Conservation (phyloP, 2,329 filamentous ascomycete genomes). For the Fusarium domesticum region DNA sequence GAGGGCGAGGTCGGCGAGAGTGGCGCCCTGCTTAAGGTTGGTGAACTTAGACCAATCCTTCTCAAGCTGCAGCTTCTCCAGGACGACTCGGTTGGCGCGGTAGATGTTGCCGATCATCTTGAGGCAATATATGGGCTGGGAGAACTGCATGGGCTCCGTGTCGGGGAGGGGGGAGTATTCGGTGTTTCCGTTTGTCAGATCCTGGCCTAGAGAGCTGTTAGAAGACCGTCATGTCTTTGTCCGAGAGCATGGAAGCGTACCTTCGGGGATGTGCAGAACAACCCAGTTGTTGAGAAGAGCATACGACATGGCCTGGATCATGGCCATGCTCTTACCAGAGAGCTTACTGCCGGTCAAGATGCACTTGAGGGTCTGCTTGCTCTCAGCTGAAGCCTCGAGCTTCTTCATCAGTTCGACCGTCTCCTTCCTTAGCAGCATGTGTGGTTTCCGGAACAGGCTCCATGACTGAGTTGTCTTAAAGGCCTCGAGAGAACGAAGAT, state of each 20-base stretch:
- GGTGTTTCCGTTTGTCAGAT: constrained; percentile 75
- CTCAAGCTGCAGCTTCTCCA: constrained; percentile 50
- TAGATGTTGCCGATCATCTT: constrained; percentile 70
- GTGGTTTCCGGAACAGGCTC: constrained; percentile 79
- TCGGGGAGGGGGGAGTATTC: constrained; percentile 71
- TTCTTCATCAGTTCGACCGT: constrained; percentile 67
- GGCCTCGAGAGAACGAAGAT: constrained; percentile 77
- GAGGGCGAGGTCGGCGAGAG: constrained; percentile 66
- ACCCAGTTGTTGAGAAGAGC: constrained; percentile 83
- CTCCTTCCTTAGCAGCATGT: constrained; percentile 73
- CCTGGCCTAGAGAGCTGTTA: constrained; percentile 54
- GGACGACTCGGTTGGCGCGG: constrained; percentile 66
- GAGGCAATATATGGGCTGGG: constrained; percentile 75
- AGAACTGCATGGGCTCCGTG: constrained; percentile 60
- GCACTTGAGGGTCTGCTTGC: constrained; percentile 56
- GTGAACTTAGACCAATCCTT: constrained; percentile 44
- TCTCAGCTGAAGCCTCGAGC: constrained; percentile 54
- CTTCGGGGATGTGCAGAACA: constrained; percentile 85
- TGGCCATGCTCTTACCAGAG: constrained; percentile 81
- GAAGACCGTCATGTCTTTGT: constrained; percentile 1
- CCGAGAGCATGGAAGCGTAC: constrained; percentile 46
- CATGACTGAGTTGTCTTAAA: constrained; percentile 91
- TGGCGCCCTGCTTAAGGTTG: constrained; percentile 51
- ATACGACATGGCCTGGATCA: constrained; percentile 80
- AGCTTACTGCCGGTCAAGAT: constrained; percentile 71